Evolutionary conservation across 768 basidiomycete genomes (phyloP).

Genomic region (Gloeostereum incarnatum): DNA sequence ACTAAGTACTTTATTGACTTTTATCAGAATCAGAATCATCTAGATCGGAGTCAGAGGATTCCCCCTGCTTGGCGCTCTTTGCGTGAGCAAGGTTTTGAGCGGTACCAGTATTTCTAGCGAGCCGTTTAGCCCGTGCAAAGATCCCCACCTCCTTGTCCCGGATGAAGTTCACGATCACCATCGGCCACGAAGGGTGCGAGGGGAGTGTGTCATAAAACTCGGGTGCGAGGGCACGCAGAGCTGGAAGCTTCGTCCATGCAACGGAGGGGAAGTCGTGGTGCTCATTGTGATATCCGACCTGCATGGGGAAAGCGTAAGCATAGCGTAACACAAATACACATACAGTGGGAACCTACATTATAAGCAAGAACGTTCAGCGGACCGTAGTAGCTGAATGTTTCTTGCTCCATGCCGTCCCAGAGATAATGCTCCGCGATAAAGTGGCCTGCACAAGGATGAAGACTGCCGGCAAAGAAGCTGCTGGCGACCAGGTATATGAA

Average conservation of each 20-base stretch:
- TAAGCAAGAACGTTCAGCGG: conserved; percentile 84
- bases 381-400: conserved; percentile 97
- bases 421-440: conserved; percentile 98
- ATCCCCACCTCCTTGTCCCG: conserved; percentile 83
- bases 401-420: conserved; percentile 87
- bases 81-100: conserved; percentile 6
- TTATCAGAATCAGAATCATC: conserved; percentile 16
- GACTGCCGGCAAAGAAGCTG: conserved; percentile 92
- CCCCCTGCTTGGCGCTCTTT: conserved; percentile 8
- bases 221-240: conserved; percentile 72
- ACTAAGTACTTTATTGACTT: conserved; percentile 14
- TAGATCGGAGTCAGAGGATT: no score
- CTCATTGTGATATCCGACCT: conserved; percentile 99
- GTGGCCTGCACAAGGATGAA: conserved; percentile 94
- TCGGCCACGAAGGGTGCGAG: conserved; percentile 87
- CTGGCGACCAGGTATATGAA: conserved; percentile 79
- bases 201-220: conserved; percentile 91
- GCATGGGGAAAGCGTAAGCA: conserved; percentile 4
- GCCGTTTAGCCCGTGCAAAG: conserved; percentile 78
- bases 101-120: conserved; percentile 25
- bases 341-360: conserved; percentile 50
- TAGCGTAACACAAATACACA: conserved; percentile 5
- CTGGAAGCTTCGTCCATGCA: conserved; percentile 89
- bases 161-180: conserved; percentile 92
- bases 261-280: conserved; percentile 98